Conservation (phyloP, 768 basidiomycete species). For the Auricularia sp. region DNA sequence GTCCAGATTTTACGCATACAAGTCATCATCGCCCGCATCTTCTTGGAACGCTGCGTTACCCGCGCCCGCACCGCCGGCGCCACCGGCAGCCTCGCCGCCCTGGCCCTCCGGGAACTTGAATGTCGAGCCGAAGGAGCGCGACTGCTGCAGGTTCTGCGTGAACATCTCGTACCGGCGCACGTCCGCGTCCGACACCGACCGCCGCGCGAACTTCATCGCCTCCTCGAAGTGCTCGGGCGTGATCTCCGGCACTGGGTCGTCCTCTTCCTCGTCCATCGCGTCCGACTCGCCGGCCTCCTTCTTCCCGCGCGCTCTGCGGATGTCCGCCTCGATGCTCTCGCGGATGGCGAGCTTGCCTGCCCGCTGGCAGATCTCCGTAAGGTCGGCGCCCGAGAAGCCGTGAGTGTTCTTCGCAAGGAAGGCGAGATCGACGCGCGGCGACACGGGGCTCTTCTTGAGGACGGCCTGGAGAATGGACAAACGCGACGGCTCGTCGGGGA, state of each 20-base stretch:
- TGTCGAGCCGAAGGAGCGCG: slow-evolving; percentile 83
- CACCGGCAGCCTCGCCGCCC: slow-evolving; percentile 24
- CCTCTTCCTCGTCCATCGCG: slow-evolving; percentile 52
- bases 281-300: slow-evolving; percentile 50
- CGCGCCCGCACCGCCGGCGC: slow-evolving; percentile 28
- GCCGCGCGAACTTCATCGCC: slow-evolving; percentile 94
- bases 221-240: slow-evolving; percentile 92
- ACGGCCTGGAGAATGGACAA: slow-evolving; percentile 83
- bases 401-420: slow-evolving; percentile 91
- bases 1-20: slow-evolving; percentile 57
- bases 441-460: slow-evolving; percentile 86
- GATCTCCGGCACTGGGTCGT: slow-evolving; percentile 82
- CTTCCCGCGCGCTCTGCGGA: slow-evolving; percentile 67
- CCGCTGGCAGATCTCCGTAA: slow-evolving; percentile 98
- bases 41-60: slow-evolving; percentile 70
- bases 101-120: slow-evolving; percentile 95
- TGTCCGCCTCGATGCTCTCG: slow-evolving; percentile 88
- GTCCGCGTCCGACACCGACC: slow-evolving; percentile 93
- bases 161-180: slow-evolving; percentile 99
- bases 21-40: slow-evolving; percentile 79
- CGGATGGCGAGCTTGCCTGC: slow-evolving; percentile 96
- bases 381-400: slow-evolving; percentile 98
- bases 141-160: slow-evolving; percentile 86
- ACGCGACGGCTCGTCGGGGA: slow-evolving; percentile 89
- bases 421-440: slow-evolving; percentile 66